Evolutionary conservation across 1,284 basidiomycete species (phyloP).

Genomic region (Ceraceosorus bombacis): DNA sequence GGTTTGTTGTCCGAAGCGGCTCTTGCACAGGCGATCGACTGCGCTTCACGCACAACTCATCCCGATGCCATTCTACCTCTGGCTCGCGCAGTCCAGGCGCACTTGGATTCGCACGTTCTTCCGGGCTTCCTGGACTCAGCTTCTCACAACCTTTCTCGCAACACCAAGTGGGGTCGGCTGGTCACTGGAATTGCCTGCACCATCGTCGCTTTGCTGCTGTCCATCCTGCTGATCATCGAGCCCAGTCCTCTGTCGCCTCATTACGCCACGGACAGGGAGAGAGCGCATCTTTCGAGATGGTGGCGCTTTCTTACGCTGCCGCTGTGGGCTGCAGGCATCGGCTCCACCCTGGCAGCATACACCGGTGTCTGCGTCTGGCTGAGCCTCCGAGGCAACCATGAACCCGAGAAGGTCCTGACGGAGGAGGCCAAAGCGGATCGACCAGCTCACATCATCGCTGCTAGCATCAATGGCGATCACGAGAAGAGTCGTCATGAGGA

Average conservation of each 20-base stretch:
- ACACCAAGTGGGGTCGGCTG: constrained; percentile 29
- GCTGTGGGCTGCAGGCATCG: constrained; percentile 32
- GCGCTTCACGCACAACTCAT: constrained; percentile 24
- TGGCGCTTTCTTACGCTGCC: constrained; percentile 26
- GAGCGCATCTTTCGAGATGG: constrained; percentile 21
- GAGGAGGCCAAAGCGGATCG: not conserved
- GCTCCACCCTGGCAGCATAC: constrained; percentile 31
- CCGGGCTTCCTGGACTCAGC: constrained; percentile 31
- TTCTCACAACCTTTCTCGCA: constrained; percentile 24
- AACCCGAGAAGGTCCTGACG: constrained; percentile 8
- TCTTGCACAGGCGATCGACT: constrained; percentile 17
- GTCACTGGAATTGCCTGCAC: constrained; percentile 22
- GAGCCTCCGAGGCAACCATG: constrained; percentile 30
- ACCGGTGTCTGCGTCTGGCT: constrained; percentile 39
- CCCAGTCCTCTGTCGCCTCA: constrained; percentile 22
- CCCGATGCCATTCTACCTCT: constrained; percentile 27
- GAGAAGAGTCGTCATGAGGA: not conserved
- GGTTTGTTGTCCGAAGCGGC: constrained; percentile 25
- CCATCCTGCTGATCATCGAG: constrained; percentile 21
- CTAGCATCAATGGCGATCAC: not conserved
- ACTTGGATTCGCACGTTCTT: constrained; percentile 28
- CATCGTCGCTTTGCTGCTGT: constrained; percentile 22
- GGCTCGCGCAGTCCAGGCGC: constrained; percentile 21
- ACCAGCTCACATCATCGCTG: not conserved
- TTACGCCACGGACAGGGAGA: constrained; percentile 10